Conservation (phyloP, 139 green algal genomes). For the Chlorella sp. region DNA sequence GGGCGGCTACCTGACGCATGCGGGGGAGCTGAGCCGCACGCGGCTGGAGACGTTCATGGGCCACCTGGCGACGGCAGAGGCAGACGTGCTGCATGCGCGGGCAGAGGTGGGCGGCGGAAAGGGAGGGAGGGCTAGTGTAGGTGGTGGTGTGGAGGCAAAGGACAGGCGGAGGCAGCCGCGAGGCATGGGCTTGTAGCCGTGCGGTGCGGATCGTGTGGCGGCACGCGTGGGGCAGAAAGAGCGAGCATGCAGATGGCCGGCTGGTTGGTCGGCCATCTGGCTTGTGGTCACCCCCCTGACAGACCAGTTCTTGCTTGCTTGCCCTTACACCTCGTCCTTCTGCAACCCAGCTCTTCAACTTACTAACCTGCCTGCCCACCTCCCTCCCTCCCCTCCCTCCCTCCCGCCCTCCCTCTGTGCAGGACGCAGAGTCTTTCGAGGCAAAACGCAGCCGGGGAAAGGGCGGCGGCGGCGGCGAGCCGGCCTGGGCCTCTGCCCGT, state of each 20-base stretch:
- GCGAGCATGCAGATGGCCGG: too few relatives aligned
- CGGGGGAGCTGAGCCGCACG: conserved; percentile 68
- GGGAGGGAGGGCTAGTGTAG: neutral
- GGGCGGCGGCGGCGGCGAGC: conserved; percentile 23
- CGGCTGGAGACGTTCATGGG: conserved; percentile 78
- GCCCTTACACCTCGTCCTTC: neutral
- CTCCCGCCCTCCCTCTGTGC: neutral
- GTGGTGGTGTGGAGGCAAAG: neutral
- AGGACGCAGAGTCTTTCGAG: conserved; percentile 88
- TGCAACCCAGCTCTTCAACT: neutral
- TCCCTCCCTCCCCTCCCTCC: neutral
- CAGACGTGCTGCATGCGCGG: conserved; percentile 76
- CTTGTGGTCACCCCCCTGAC: too few relatives aligned
- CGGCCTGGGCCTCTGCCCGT: conserved; percentile 10
- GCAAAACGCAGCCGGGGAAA: conserved; percentile 53
- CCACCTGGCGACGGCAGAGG: conserved; percentile 72
- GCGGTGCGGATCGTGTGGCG: neutral
- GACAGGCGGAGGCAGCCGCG: conserved; percentile 66
- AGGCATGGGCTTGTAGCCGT: conserved; percentile 77
- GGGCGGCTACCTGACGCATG: conserved; percentile 90
- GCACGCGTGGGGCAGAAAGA: too few relatives aligned
- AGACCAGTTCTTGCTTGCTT: too few relatives aligned
- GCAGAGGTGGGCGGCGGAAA: conserved; percentile 58
- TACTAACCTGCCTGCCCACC: neutral
- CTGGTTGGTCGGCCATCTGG: too few relatives aligned